A percentile compares a stretch with the other conserved stretches of the same genome.
Evolutionary conservation across 148 eudicot species (phyloP).

Genomic region (Rheum nobile): DNA sequence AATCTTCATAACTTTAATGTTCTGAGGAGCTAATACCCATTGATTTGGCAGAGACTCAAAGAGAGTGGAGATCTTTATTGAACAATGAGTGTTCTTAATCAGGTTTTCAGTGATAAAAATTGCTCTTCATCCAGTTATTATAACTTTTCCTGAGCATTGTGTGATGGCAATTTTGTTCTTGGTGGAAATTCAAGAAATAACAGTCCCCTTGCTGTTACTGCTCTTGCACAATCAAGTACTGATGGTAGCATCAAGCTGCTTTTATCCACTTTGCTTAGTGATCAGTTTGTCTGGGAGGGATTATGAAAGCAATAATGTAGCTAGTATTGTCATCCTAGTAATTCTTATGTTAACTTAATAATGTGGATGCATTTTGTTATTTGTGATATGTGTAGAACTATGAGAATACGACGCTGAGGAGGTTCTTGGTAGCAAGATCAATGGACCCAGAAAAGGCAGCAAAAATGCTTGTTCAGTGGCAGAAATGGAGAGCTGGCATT

Average conservation of each 20-base stretch:
- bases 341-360: not conserved
- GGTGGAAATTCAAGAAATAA: no score
- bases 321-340: not conserved
- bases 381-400: slow-evolving; percentile 16
- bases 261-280: not conserved
- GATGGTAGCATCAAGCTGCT: not conserved
- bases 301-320: not conserved
- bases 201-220: no score
- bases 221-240: no score
- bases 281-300: not conserved
- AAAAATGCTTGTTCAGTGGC: slow-evolving; percentile 47
- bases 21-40: no score
- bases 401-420: slow-evolving; percentile 30
- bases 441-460: slow-evolving; percentile 45
- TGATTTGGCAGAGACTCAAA: no score
- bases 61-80: no score
- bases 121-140: no score
- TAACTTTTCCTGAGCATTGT: no score
- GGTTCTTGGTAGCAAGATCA: slow-evolving; percentile 55
- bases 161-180: no score
- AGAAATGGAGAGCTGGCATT: slow-evolving; percentile 38
- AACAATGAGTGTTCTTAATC: no score
- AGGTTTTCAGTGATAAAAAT: no score
- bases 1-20: no score
- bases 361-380: not conserved